Conservation (phyloP, 441 rosid species). For the Omphalea diandra region DNA sequence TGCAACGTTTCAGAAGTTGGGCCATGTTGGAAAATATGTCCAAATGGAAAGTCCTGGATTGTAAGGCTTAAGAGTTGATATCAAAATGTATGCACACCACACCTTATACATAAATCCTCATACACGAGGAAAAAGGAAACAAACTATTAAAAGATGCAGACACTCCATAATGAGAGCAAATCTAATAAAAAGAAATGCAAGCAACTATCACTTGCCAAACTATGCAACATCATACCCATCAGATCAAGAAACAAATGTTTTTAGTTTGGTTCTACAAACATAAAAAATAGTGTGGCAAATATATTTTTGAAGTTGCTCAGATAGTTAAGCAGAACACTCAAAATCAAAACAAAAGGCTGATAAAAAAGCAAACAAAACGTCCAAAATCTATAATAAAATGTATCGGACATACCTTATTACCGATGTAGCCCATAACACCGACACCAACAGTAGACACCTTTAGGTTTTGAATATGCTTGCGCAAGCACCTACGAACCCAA, state of each 20-base stretch:
- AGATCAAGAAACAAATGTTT: background rate
- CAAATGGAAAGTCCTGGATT: background rate
- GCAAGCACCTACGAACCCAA: constrained; percentile 88
- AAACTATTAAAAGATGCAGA: background rate
- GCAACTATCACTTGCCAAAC: background rate
- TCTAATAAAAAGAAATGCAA: background rate
- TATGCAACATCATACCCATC: background rate
- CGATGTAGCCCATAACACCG: constrained; percentile 95
- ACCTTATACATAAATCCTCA: background rate
- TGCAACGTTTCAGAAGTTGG: background rate
- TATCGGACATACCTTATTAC: constrained; percentile 73
- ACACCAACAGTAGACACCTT: constrained; percentile 95
- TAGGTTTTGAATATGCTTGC: constrained; percentile 77
- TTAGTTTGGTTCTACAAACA: background rate
- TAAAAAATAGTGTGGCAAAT: background rate
- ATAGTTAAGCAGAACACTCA: background rate
- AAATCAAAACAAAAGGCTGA: background rate
- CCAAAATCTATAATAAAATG: constrained; percentile 8
- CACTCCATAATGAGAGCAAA: background rate
- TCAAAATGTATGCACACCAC: background rate
- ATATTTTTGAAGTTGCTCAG: background rate
- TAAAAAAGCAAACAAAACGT: background rate
- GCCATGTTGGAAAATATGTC: background rate
- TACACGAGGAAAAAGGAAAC: background rate
- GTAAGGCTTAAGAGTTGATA: background rate